Conservation (phyloP, 805 yeast species). For the Candida xyloterini region DNA sequence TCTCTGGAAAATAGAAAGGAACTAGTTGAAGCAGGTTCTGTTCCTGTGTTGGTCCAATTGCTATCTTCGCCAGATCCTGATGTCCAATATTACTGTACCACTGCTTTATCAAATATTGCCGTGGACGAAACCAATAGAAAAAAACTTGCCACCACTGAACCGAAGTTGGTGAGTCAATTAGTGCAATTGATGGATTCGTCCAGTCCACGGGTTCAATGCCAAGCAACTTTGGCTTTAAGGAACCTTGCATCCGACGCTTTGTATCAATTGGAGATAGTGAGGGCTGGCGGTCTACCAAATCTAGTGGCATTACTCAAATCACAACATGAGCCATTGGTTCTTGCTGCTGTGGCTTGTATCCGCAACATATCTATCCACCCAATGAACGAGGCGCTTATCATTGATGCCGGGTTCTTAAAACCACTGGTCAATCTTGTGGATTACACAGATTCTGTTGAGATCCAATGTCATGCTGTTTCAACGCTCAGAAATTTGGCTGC, state of each 20-base stretch:
- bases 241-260: constrained; percentile 94
- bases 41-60: constrained; percentile 88
- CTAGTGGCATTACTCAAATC: constrained; percentile 87
- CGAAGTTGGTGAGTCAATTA: constrained; percentile 81
- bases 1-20: constrained; percentile 95
- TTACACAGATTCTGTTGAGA: constrained; percentile 87
- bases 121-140: constrained; percentile 92
- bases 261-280: constrained; percentile 92
- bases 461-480: constrained; percentile 97
- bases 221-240: constrained; percentile 93
- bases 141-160: constrained; percentile 86
- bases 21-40: constrained; percentile 96
- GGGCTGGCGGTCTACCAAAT: constrained; percentile 94
- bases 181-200: constrained; percentile 91
- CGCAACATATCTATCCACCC: constrained; percentile 97
- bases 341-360: constrained; percentile 98
- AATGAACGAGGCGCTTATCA: constrained; percentile 88
- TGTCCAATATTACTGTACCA: constrained; percentile 97
- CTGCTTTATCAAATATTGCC: constrained; percentile 94
- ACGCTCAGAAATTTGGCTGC: constrained; percentile 96
- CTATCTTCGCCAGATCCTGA: constrained; percentile 88
- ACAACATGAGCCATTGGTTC: constrained; percentile 83
- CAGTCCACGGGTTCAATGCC: constrained; percentile 95
- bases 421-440: constrained; percentile 86
- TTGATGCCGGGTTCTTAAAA: constrained; percentile 92